phyloP scores from a whole-genome alignment of 495 filamentous ascomycete genomes.

The Penicillium simplicissimum region DNA sequence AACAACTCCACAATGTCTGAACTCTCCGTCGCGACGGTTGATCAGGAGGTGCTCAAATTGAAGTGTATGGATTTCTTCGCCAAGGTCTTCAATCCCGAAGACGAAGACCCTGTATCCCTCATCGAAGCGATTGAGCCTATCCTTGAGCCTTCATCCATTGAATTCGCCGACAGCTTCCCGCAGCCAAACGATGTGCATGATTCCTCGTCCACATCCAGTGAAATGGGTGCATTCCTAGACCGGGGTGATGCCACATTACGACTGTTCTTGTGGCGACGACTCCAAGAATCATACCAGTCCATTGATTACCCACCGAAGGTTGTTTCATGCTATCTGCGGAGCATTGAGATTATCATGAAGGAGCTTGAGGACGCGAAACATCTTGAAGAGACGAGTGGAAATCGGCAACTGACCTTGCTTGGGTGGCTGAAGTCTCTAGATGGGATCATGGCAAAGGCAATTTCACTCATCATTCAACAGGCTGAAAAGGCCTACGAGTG shows the following conservation, averaged over 20 bases:
- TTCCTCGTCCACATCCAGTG: constrained; percentile 49
- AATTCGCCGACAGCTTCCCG: constrained; percentile 26
- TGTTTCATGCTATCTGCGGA: constrained; percentile 79
- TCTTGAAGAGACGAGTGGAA: constrained; percentile 55
- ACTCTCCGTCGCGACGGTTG: constrained; percentile 74
- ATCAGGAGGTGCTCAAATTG: constrained; percentile 85
- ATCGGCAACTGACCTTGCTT: constrained; percentile 67
- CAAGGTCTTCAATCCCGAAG: constrained; percentile 68
- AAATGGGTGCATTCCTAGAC: constrained; percentile 82
- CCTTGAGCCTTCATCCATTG: constrained; percentile 69
- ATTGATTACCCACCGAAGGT: constrained; percentile 85
- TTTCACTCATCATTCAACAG: constrained; percentile 65
- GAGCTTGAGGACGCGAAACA: constrained; percentile 70
- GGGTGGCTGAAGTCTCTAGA: constrained; percentile 76
- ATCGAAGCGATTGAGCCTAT: constrained; percentile 94
- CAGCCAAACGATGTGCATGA: constrained; percentile 18
- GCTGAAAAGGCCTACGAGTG: constrained; percentile 73
- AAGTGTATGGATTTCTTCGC: constrained; percentile 96
- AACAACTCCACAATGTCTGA: constrained; percentile 92
- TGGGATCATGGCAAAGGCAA: constrained; percentile 65
- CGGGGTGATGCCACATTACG: constrained; percentile 77
- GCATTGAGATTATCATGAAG: constrained; percentile 74
- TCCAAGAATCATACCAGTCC: constrained; percentile 81
- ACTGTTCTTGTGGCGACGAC: constrained; percentile 81
- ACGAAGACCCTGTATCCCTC: constrained; percentile 71